Evolutionary conservation across 164 flowering plant species (phyloP), one percentile per base, ranked within the genome.

Genomic region (Platanus orientalis): DNA sequence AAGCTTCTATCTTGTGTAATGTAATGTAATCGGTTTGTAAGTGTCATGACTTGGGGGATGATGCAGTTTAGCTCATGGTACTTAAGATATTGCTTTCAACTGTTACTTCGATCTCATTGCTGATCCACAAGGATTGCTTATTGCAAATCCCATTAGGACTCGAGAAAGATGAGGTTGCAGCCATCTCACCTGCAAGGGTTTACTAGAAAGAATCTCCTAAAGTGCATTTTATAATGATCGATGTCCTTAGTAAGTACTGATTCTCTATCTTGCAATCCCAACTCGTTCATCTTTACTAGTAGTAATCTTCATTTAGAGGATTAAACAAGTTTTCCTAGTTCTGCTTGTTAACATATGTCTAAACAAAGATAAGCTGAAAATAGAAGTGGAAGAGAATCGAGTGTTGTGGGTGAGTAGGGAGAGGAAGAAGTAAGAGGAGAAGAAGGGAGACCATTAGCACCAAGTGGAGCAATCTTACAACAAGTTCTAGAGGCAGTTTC

Each of bases 61-160:
- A 95, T 4, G 71, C 67, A n/a, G 71, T 81, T 10, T 97, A 95
- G 64, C 70, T 95, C 53, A 61, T 79, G 61, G 88, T 92, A 45
- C 68, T 95, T 17, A 90, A 87, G 71, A 79, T 94, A 9, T 77
- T 95, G 26, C 57, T 95, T 13, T 88, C 97, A 0, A 94, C 97
- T 1, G 97, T 95, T 9, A 95, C 97, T 7, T 88, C 97, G 32
- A 85, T 80, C 16, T 75, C 87, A 6, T 39, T 95, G 60, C 64
- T 97, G 57, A 92, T 90, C 53, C 99, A 95, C 48, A 97, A 97
- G 0, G 99, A 95, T 76, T 89, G 90, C 53, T 76, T 95, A 76
- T 70, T 95, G 70, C 87, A 73, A 73, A 81, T 92, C n/a, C n/a
- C 27, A 97, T 95, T 61, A 80, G 94, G 75, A 92, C 99, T 56